Base-by-base conservation (phyloP, 1,139 yeast genomes). In the Ogataea hybrid region DNA sequence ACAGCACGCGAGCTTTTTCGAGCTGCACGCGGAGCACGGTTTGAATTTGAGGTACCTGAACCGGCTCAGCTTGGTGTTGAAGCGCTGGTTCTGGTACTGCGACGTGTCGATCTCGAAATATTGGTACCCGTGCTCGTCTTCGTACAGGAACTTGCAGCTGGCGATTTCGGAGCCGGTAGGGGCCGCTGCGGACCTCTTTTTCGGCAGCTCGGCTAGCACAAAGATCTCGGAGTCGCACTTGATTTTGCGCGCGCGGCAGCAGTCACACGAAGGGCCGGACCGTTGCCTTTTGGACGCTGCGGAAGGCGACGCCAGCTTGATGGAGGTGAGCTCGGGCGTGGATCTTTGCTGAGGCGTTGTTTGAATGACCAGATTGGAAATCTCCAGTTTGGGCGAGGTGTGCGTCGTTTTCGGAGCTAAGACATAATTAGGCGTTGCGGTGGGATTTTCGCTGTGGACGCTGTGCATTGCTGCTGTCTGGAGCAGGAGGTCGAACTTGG, bases 251-350 rank as follows among this genome's bases (percentile, higher is more conserved):
- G 75, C 59, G 40, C 89, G 69, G 59, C 92, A 84, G 32, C 76
- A 67, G 59, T 84, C 90, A 62, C 92, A 84, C 37, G 85, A 78
- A 8, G 90, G 90, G 0, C 92, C 90, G 17, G 77, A 68, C 47
- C 92, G 66, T 61, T 84, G 90, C 39, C 64, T 50, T 25, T 58
- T 57, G 8, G 61, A 47, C 11, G 52, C 44, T 3, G 51, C 39
- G 6, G 63, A 57, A 3, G 64, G 63, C 6, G 62, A 58, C 0
- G 62, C 62, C 16, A 59, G 37, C 44, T 59, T 59, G 34, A 59
- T 57, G 11, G 62, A 38, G 22, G 46, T 43, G 14, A 47, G 47
- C 25, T 41, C 42, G 28, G 20, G 17, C 25, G 9, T 20, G 21
- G 17, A 9, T 5, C 17, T 7, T 10, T 21, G 11, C 34, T 25